Evolutionary conservation across 1,284 basidiomycete species (phyloP).

Genomic region (Ceratobasidium theobromae): DNA sequence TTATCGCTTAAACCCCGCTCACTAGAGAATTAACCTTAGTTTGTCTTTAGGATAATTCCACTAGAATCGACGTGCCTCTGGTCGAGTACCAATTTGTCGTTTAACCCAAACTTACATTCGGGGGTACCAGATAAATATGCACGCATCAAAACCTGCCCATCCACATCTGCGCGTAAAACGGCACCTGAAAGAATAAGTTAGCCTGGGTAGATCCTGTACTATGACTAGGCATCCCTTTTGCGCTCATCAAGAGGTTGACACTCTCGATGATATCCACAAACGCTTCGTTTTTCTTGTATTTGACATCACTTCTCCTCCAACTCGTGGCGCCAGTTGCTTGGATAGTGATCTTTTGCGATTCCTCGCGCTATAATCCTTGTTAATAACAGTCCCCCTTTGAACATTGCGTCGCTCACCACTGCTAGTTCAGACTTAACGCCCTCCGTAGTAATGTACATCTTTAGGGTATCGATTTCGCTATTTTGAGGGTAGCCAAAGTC

Average conservation of each 20-base stretch:
- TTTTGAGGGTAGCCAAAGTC: constrained; percentile 99
- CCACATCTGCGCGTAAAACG: constrained; percentile 93
- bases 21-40: constrained; percentile 37
- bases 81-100: constrained; percentile 97
- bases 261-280: constrained; percentile 98
- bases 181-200: constrained; percentile 57
- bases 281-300: constrained; percentile 98
- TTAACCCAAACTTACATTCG: constrained; percentile 97
- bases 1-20: constrained; percentile 64
- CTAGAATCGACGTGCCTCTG: constrained; percentile 52
- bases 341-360: constrained; percentile 93
- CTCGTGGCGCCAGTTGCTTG: constrained; percentile 95
- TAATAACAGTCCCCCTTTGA: neutral
- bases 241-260: constrained; percentile 95
- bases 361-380: constrained; percentile 64
- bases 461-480: constrained; percentile 95
- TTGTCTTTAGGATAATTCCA: neutral
- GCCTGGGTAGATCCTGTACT: neutral
- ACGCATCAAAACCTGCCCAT: constrained; percentile 97
- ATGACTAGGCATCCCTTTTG: constrained; percentile 63
- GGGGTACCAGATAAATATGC: constrained; percentile 95
- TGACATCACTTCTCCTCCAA: constrained; percentile 92
- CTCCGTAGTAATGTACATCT: constrained; percentile 98
- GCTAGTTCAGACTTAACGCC: constrained; percentile 82
- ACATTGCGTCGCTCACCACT: constrained; percentile 59